phyloP scores from a whole-genome alignment of 2,329 filamentous ascomycete genomes.

The Davidsoniella virescens region DNA sequence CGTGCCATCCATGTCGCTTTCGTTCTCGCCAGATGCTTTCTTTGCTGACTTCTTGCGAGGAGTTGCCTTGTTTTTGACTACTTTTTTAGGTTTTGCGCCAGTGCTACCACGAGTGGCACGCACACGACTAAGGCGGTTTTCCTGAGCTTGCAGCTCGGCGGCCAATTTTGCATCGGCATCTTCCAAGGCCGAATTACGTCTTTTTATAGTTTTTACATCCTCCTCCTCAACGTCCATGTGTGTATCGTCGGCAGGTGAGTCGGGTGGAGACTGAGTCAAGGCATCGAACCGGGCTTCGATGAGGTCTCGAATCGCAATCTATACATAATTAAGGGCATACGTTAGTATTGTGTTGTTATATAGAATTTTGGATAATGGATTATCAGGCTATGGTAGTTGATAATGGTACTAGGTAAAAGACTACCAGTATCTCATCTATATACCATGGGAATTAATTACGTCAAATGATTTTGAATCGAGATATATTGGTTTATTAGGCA shows the following conservation, averaged over 20 bases:
- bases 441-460: no score
- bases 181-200: conserved; percentile 22
- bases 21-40: conserved; percentile 38
- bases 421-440: no score
- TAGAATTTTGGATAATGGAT: not conserved
- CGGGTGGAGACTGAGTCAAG: conserved; percentile 34
- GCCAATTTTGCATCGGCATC: conserved; percentile 80
- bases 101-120: conserved; percentile 64
- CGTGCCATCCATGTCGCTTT: conserved; percentile 37
- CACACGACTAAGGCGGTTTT: conserved; percentile 53
- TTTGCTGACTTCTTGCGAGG: conserved; percentile 64
- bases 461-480: no score
- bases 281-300: conserved; percentile 63
- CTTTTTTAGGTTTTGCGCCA: conserved; percentile 40
- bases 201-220: conserved; percentile 23
- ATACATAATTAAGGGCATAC: conserved; percentile 5
- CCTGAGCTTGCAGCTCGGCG: conserved; percentile 77
- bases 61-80: conserved; percentile 48
- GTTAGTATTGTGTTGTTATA: not conserved
- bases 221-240: conserved; percentile 14
- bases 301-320: conserved; percentile 54
- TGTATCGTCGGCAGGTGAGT: conserved; percentile 15
- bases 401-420: no score
- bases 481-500: no score
- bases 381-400: no score